phyloP scores from a whole-genome alignment of 2,329 filamentous ascomycete species.

The Pseudodiploospora longispora region DNA sequence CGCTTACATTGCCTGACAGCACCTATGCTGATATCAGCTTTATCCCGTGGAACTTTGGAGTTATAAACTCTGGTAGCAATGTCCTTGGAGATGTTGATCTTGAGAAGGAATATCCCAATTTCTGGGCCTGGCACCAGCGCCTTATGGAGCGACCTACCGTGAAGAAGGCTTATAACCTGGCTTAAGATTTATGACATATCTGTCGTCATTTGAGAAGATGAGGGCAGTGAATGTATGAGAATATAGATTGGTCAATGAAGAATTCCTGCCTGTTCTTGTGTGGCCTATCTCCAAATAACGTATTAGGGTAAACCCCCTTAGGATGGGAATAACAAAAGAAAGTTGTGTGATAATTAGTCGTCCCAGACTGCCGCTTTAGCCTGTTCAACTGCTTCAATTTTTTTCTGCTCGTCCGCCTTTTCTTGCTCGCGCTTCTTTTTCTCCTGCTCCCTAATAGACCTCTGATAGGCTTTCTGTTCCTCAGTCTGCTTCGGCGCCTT shows the following conservation, averaged over 20 bases:
- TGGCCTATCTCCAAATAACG: no score
- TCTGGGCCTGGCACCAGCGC: constrained; percentile 25
- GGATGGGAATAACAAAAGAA: no score
- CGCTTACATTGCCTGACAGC: constrained; percentile 7
- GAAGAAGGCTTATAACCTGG: constrained; percentile 15
- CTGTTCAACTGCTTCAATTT: constrained; percentile 58
- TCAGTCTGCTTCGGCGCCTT: constrained; percentile 74
- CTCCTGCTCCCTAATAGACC: constrained; percentile 75
- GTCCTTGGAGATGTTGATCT: constrained; percentile 15
- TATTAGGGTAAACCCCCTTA: no score
- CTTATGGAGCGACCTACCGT: constrained; percentile 23
- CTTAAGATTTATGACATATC: not conserved
- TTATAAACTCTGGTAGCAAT: no score
- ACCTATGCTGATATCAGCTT: constrained; percentile 28
- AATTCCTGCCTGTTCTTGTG: no score
- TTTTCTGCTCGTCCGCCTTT: constrained; percentile 53
- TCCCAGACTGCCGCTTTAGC: constrained; percentile 87
- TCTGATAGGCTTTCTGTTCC: constrained; percentile 82
- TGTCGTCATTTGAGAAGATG: no score
- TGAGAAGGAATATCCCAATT: constrained; percentile 27
- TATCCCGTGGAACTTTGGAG: constrained; percentile 19
- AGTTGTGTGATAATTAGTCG: constrained; percentile 34
- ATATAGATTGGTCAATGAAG: no score
- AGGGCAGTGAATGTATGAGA: no score
- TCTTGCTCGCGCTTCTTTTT: constrained; percentile 67